Base-by-base conservation (phyloP, 306 rosid genomes). In the Morella rubra region DNA sequence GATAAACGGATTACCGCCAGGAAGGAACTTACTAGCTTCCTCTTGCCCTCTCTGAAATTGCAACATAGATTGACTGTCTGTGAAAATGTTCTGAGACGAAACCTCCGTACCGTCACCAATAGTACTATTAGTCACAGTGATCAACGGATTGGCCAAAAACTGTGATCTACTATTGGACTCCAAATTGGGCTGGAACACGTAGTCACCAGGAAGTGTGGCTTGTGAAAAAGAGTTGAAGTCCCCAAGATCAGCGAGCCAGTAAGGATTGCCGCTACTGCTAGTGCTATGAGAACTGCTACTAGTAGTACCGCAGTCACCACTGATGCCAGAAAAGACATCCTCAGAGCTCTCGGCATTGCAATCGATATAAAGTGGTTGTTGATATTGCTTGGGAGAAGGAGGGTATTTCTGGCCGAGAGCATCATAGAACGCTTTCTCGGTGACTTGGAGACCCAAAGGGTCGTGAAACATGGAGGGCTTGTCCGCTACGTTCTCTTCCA, bases 301-400 rank as follows among this genome's bases (percentile, higher is more conserved):
- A 80, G 59, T 54, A 71, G 55, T 80, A 53, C 13, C 47, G 16
- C 78, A 55, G 69, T 5, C 42, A 37, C 80, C 76, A 32, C 74
- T 66, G 10, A 6, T 69, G 27, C 32, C 72, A 22, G 82, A 73
- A 73, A 56, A 56, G 19, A 5, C 40, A 69, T 59, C 79, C 19
- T 79, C 86, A 0, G 85, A 66, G 46, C 79, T 80, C 73, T 77
- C 87, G 20, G 44, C 65, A 18, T 64, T 54, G 8, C 24, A 68
- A 64, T 84, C 56, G 16, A 47, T 50, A 62, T 7, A 70, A 61
- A 27, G 65, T 8, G 52, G 77, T 37, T 53, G 80, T 53, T 69
- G 81, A 18, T 68, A 79, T 74, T 56, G 81, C 27, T 54, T 55
- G 7, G 66, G 47, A 4, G 73, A 67, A 27, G 73, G 41, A 16